Percentiles rank a stretch among this genome's conserved stretches.
These are phyloP conservation scores for Puccinia horiana DNA, from an alignment of 1,284 basidiomycete genomes.

Conservation along the genomic window DNA sequence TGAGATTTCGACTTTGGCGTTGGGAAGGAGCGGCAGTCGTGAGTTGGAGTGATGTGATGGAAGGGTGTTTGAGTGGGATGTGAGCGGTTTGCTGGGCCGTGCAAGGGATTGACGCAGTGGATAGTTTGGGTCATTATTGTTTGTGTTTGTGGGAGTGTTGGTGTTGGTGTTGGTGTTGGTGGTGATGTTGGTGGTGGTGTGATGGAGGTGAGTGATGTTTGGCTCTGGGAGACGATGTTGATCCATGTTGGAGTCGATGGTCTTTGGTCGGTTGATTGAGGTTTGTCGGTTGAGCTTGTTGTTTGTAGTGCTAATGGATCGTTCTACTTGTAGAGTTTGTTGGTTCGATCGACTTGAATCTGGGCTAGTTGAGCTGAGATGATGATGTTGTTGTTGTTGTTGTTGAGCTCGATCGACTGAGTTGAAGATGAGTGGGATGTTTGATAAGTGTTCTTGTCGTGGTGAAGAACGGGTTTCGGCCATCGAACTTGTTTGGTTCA, in stretches of 20 bases:
- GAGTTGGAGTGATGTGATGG: background rate
- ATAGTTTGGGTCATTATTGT: background rate
- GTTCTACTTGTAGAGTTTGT: too few species aligned
- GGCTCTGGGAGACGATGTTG: too few species aligned
- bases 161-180: background rate
- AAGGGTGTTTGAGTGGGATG: background rate
- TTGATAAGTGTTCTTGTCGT: too few species aligned
- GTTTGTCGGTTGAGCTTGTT: background rate
- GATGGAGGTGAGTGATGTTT: too few species aligned
- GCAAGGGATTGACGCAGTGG: background rate
- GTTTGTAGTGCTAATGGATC: too few species aligned
- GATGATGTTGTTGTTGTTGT: too few species aligned
- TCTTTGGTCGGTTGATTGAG: background rate
- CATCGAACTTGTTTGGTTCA: too few species aligned
- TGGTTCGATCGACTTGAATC: too few species aligned
- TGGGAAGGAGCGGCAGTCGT: background rate
- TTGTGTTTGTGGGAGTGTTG: background rate
- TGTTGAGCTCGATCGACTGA: too few species aligned
- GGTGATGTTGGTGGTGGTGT: background rate
- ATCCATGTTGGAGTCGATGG: background rate
- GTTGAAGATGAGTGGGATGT: too few species aligned
- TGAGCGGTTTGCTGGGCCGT: background rate
- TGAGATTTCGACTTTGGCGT: conserved; percentile 10
- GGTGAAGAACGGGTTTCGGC: too few species aligned
- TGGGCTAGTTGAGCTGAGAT: too few species aligned